Percentiles rank a stretch among this genome's conserved stretches.
Conservation (phyloP, 257 asterid genomes). For the Hygrophila difformis region DNA sequence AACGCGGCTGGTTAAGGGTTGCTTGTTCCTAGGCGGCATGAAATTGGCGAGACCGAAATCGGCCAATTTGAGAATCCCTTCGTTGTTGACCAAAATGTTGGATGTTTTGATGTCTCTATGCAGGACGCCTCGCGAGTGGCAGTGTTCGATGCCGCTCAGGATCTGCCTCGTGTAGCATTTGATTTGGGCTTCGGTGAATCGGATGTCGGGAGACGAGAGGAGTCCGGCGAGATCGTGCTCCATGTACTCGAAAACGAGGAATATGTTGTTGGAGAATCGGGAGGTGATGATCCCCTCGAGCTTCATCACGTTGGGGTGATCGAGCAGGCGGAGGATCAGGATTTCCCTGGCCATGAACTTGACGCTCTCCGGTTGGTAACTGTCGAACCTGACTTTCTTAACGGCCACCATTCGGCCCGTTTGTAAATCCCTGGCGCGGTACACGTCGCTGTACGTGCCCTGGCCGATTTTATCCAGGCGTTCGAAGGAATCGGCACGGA, state of each 20-base stretch:
- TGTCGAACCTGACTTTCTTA: constrained; percentile 90
- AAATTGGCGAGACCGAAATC: constrained; percentile 93
- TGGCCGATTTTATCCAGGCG: constrained; percentile 96
- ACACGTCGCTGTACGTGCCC: constrained; percentile 92
- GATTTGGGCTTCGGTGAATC: constrained; percentile 28
- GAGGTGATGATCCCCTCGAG: constrained; percentile 93
- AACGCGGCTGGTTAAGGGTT: constrained; percentile 76
- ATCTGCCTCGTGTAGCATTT: constrained; percentile 89
- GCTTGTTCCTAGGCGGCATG: constrained; percentile 37
- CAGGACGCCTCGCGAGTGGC: constrained; percentile 75
- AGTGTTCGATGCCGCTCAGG: constrained; percentile 68
- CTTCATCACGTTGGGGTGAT: constrained; percentile 91
- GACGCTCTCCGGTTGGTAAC: constrained; percentile 81
- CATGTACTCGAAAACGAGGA: constrained; percentile 96
- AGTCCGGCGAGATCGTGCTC: constrained; percentile 97
- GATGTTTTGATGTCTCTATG: constrained; percentile 88
- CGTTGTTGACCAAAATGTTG: constrained; percentile 69
- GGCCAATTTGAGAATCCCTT: constrained; percentile 71
- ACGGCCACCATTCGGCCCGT: constrained; percentile 73
- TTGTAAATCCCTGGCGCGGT: constrained; percentile 69
- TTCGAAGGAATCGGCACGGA: constrained; percentile 59
- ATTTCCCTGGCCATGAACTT: constrained; percentile 94
- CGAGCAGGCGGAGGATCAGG: constrained; percentile 63
- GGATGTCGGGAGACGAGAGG: too few relatives aligned
- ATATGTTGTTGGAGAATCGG: constrained; percentile 52